Conservation (phyloP, 2,329 filamentous ascomycete species). For the Colletotrichum cuscutae region DNA sequence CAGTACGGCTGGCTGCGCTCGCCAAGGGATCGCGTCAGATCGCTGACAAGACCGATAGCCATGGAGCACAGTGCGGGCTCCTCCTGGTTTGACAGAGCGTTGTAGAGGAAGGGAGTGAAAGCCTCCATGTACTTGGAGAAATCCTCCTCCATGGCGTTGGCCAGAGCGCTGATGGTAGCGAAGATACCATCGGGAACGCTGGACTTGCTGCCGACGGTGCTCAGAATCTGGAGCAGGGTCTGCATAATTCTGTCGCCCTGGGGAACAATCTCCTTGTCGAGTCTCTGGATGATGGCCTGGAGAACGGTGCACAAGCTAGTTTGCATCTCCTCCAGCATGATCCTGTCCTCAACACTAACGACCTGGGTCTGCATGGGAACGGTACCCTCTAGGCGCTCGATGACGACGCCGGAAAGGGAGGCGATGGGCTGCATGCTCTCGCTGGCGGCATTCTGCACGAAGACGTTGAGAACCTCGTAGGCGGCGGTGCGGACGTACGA, state of each 20-base stretch:
- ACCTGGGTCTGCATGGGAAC: slow-evolving; percentile 91
- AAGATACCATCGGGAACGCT: slow-evolving; percentile 96
- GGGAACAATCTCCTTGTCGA: slow-evolving; percentile 90
- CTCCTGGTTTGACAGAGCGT: slow-evolving; percentile 93
- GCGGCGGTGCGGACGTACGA: slow-evolving; percentile 92
- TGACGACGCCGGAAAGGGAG: slow-evolving; percentile 84
- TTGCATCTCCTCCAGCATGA: slow-evolving; percentile 97
- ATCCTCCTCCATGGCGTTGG: slow-evolving; percentile 89
- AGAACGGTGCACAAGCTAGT: slow-evolving; percentile 93
- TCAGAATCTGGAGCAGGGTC: slow-evolving; percentile 82
- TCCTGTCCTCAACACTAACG: slow-evolving; percentile 95
- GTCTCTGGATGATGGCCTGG: slow-evolving; percentile 88
- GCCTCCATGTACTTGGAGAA: slow-evolving; percentile 98
- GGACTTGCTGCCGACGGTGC: slow-evolving; percentile 82
- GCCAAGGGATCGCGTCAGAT: slow-evolving; percentile 92
- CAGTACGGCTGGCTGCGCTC: slow-evolving; percentile 94
- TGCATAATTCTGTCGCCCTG: slow-evolving; percentile 96
- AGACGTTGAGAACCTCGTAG: slow-evolving; percentile 96
- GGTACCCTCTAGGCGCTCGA: slow-evolving; percentile 91
- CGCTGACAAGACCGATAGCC: slow-evolving; percentile 96
- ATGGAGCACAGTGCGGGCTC: slow-evolving; percentile 94
- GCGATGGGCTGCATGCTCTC: slow-evolving; percentile 86
- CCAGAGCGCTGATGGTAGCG: slow-evolving; percentile 89
- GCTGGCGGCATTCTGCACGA: slow-evolving; percentile 89
- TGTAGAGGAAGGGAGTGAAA: slow-evolving; percentile 92